A percentile compares a stretch with the other conserved stretches of the same genome.
phyloP scores from a whole-genome alignment of 2,329 filamentous ascomycete species.

The Zelopaecilomyces penicillatus region DNA sequence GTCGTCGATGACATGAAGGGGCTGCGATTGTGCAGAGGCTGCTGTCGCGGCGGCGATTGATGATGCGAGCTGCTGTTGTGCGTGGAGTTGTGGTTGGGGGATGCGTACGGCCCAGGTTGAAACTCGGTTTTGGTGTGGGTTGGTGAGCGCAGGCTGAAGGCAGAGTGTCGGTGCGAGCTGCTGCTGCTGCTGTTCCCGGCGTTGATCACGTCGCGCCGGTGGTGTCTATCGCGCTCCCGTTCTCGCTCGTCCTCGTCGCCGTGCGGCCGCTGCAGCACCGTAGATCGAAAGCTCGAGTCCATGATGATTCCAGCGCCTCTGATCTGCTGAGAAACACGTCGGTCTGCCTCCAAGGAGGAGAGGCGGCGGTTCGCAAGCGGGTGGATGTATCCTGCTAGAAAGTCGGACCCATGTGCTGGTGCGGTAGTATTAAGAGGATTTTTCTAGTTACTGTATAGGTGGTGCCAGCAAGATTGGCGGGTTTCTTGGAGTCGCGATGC shows the following conservation, averaged over 20 bases:
- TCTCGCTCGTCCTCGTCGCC: slow-evolving; percentile 31
- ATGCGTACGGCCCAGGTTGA: slow-evolving; percentile 22
- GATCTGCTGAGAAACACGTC: too few relatives aligned
- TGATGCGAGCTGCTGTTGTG: slow-evolving; percentile 20
- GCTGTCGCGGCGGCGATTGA: slow-evolving; percentile 22
- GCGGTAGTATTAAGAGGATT: background rate
- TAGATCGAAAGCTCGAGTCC: slow-evolving; percentile 42
- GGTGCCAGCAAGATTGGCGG: too few relatives aligned
- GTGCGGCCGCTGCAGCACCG: slow-evolving; percentile 39
- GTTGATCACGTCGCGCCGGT: slow-evolving; percentile 40
- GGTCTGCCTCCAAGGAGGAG: background rate
- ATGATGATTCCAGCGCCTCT: slow-evolving; percentile 20
- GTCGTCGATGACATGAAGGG: slow-evolving; percentile 30
- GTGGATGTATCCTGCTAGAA: background rate
- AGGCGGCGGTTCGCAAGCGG: background rate
- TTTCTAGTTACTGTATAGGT: too few relatives aligned
- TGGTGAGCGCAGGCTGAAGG: slow-evolving; percentile 43
- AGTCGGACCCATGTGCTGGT: slow-evolving; percentile 5
- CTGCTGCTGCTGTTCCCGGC: slow-evolving; percentile 14
- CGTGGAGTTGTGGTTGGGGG: slow-evolving; percentile 20
- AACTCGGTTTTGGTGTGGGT: slow-evolving; percentile 36
- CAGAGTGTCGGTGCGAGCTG: slow-evolving; percentile 31
- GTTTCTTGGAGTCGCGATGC: too few relatives aligned
- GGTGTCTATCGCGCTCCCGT: slow-evolving; percentile 27
- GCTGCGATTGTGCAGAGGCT: slow-evolving; percentile 22